Base-by-base conservation (phyloP, 345 rosid genomes). In the Eucalyptus curtisii region DNA sequence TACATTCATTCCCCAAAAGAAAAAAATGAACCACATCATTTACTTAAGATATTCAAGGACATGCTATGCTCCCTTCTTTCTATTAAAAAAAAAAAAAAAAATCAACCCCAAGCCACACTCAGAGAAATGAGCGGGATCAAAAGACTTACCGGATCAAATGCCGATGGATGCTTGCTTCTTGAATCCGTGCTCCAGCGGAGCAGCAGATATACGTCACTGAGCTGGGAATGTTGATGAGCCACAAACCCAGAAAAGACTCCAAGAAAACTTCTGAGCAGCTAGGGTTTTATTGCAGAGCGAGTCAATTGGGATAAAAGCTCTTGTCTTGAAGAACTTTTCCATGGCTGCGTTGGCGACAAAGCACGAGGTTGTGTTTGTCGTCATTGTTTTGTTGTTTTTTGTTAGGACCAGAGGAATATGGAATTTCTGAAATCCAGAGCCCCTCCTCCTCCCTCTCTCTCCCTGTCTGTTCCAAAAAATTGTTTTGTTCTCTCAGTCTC, bases 341-440 rank as follows among this genome's bases (percentile, higher is more conserved):
- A 88, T 91, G 94, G 92, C 92, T 92, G 92, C 93, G 89, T 93
- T 91, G 90, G 90, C 90, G 90, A 94, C 93, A 92, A 92, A 55
- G 88, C 92, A 91, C 90, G 94, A 90, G 92, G 92, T 88, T 89
- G 94, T 59, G 90, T 93, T 95, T 95, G 96, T 95, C 96, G 87
- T 89, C 93, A 92, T 89, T 88, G 93, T 68, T 90, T 91, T 92
- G 92, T 91, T 92, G 93, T 93, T 93, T 89, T 89, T 91, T 91
- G 93, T 92, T 84, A 89, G 88, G 88, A 86, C 90, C 93, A 89
- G 90, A 91, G 90, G 94, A 93, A 94, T 91, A 92, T 90, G 93
- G 97, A 95, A 94, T 95, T 94, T 94, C 95, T 94, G 95, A 90
- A 90, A 90, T 86, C 52, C 94, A 93, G 89, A 86, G 91, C 88